Evolutionary conservation across 441 rosid species (phyloP).

Genomic region (Gossypium aridum): DNA sequence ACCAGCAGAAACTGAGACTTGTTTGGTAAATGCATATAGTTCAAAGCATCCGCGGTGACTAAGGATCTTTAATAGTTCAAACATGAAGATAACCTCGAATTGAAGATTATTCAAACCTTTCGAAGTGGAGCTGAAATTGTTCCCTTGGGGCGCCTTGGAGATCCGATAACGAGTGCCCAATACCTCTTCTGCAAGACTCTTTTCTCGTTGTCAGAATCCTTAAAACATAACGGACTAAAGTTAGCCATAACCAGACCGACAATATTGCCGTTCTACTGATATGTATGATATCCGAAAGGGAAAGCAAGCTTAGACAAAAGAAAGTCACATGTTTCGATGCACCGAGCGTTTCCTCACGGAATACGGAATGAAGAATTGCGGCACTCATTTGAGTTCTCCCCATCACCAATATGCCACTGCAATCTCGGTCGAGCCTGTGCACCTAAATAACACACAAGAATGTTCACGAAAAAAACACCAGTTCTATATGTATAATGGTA

Average conservation of each 20-base stretch:
- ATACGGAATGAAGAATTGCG: constrained; percentile 70
- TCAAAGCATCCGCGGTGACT: neutral
- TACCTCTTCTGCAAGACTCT: constrained; percentile 60
- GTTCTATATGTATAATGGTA: neutral
- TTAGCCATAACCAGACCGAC: neutral
- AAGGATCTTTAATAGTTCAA: neutral
- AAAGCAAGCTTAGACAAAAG: constrained; percentile 10
- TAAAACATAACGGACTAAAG: constrained; percentile 6
- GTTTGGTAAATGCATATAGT: neutral
- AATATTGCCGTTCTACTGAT: neutral
- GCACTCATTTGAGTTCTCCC: constrained; percentile 83
- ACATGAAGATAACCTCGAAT: neutral
- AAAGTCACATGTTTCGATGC: constrained; percentile 48
- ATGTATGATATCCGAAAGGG: neutral
- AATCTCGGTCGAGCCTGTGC: constrained; percentile 91
- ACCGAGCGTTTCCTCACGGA: constrained; percentile 78
- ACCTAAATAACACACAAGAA: constrained; percentile 38
- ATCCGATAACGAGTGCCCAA: constrained; percentile 83
- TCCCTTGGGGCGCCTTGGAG: constrained; percentile 58
- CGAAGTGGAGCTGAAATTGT: constrained; percentile 66
- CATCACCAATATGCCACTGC: constrained; percentile 92
- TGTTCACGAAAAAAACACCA: neutral
- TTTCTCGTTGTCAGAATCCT: constrained; percentile 43
- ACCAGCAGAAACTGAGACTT: neutral
- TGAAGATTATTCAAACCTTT: constrained; percentile 44